Evolutionary conservation across 345 rosid genomes (phyloP), one percentile per base, ranked within the genome.

Genomic region (Aquilaria yunnanensis): DNA sequence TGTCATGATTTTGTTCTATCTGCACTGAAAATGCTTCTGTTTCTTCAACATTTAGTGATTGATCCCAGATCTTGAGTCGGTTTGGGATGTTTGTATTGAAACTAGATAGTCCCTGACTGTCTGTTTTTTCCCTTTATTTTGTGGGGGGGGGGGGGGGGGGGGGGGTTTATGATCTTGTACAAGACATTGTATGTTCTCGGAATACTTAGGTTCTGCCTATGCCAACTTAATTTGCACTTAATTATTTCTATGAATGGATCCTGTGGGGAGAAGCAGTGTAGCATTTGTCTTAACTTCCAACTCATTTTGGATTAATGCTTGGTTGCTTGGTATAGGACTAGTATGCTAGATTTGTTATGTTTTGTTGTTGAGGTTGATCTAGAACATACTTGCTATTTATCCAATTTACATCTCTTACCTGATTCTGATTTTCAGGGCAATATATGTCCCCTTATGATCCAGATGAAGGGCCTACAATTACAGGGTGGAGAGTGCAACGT

Each of bases 361-460:
- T 54, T 23, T 9, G 43, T 23, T 16, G 7, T 54, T 45, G 47
- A 33, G 51, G n/a, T n/a, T 33, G 47, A 56, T 49, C 51, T 12
- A 48, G 56, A 13, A 41, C 33, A 4, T 14, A 59, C 33, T 56
- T 59, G 47, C 50, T 50, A 33, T 56, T 49, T 50, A 48, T 53
- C 62, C 55, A 46, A 55, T 59, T 34, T 49, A 34, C 45, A 34
- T 63, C 45, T 10, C 29, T 45, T 64, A 55, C 14, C 50, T 64
- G 60, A 33, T 70, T 55, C 66, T 34, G 50, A 52, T 31, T 59
- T 46, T 73, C 88, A 94, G 97, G 97, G 71, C 96, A 94, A 76
- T 91, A 91, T 72, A 91, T 94, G 99, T 94, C 99, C 53, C 99
- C 97, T 14, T 91, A 86, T 72, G 99, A 91, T 83, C 99, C 99